phyloP scores from a whole-genome alignment of 371 early-diverging fungal genomes.

The Rhizopus delemar region DNA sequence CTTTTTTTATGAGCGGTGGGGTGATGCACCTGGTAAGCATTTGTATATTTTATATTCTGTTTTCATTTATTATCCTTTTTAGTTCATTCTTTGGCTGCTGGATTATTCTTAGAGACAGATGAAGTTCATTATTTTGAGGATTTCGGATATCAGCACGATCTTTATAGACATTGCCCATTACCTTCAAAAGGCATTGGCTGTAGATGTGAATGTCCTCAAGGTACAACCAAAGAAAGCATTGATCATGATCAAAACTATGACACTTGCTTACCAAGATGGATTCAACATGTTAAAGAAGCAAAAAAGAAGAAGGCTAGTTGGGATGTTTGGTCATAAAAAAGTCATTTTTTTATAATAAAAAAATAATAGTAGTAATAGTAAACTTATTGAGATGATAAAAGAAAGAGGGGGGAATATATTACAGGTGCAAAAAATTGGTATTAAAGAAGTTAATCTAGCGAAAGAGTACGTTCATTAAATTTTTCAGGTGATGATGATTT shows the following conservation, averaged over 20 bases:
- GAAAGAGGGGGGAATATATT: too few species aligned
- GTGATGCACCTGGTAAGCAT: slow-evolving; percentile 63
- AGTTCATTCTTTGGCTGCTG: slow-evolving; percentile 91
- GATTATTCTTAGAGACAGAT: slow-evolving; percentile 76
- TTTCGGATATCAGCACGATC: slow-evolving; percentile 82
- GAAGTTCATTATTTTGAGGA: slow-evolving; percentile 94
- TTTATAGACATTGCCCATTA: slow-evolving; percentile 72
- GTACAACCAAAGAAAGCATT: slow-evolving; percentile 41
- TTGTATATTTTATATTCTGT: background rate
- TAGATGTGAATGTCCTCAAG: slow-evolving; percentile 48
- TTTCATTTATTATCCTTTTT: background rate
- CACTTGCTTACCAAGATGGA: slow-evolving; percentile 49
- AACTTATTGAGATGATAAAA: too few species aligned
- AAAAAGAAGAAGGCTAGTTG: slow-evolving; percentile 21
- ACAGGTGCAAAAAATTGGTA: too few species aligned
- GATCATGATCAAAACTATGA: slow-evolving; percentile 49
- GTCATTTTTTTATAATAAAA: too few species aligned
- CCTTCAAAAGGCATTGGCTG: slow-evolving; percentile 41
- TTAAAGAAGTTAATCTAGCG: background rate
- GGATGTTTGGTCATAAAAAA: slow-evolving; percentile 22
- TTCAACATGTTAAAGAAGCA: slow-evolving; percentile 21
- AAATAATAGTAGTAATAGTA: too few species aligned
- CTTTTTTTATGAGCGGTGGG: slow-evolving; percentile 74
- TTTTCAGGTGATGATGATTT: slow-evolving; percentile 1
- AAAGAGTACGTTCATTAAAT: slow-evolving; percentile 1